Evolutionary conservation across 306 rosid species (phyloP).

Genomic region (Glycyrrhiza uralensis): DNA sequence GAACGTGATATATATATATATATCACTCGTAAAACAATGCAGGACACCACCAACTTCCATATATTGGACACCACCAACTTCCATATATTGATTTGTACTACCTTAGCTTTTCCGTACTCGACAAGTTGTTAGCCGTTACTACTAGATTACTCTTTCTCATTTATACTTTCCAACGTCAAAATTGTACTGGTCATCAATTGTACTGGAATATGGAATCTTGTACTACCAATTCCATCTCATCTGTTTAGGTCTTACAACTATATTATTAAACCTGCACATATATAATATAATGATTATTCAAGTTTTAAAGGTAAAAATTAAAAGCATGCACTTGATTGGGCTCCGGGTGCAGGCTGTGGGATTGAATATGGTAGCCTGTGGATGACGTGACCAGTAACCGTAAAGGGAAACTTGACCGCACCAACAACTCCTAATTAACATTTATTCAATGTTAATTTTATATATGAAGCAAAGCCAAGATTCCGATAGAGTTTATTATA

Average conservation of each 20-base stretch:
- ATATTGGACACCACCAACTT: conserved; percentile 19
- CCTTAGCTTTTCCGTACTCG: neutral
- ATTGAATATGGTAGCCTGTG: no score
- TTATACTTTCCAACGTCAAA: neutral
- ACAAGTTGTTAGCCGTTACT: neutral
- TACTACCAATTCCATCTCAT: neutral
- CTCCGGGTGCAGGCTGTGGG: no score
- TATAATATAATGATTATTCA: neutral
- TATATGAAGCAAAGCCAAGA: neutral
- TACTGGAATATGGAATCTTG: conserved; percentile 29
- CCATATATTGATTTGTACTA: conserved; percentile 28
- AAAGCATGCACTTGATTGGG: no score
- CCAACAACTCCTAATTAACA: no score
- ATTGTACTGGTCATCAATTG: conserved; percentile 27
- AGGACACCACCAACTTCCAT: conserved; percentile 17
- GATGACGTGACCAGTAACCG: no score
- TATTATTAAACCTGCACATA: neutral
- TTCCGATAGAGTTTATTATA: no score
- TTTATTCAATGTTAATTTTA: neutral
- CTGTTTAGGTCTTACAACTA: neutral
- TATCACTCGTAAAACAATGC: neutral
- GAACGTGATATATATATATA: no score
- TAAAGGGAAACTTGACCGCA: no score
- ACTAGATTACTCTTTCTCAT: neutral
- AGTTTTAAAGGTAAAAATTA: neutral